Conservation (phyloP, 805 yeast genomes). For the Cyberlindnera sargentensis region DNA sequence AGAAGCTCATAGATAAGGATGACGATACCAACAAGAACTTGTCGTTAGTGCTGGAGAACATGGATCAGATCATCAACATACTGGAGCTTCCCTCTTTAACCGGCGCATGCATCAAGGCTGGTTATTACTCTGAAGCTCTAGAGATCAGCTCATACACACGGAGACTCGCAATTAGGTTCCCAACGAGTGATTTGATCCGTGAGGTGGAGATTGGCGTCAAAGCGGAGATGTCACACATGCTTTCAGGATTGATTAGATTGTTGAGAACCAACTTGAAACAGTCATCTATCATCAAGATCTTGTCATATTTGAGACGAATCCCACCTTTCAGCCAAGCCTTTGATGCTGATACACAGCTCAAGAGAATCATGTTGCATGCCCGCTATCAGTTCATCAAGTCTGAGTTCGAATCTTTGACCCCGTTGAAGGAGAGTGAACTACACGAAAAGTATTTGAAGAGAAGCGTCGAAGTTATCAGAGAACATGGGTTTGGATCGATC, state of each 20-base stretch:
- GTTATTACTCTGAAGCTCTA: slow-evolving; percentile 83
- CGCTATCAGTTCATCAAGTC: slow-evolving; percentile 59
- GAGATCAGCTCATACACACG: slow-evolving; percentile 73
- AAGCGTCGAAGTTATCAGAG: slow-evolving; percentile 78
- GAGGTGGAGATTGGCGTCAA: slow-evolving; percentile 46
- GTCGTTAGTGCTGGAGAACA: slow-evolving; percentile 44
- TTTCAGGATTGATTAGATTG: slow-evolving; percentile 58
- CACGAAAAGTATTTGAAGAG: slow-evolving; percentile 64
- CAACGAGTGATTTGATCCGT: slow-evolving; percentile 45
- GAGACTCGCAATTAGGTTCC: slow-evolving; percentile 63
- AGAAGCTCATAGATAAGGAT: slow-evolving; percentile 12
- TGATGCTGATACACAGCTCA: slow-evolving; percentile 30
- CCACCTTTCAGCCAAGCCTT: slow-evolving; percentile 38
- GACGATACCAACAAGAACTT: slow-evolving; percentile 15
- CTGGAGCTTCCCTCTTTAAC: slow-evolving; percentile 80
- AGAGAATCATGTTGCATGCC: slow-evolving; percentile 57
- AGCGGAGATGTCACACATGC: slow-evolving; percentile 57
- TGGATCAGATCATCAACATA: slow-evolving; percentile 69
- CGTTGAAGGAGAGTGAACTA: slow-evolving; percentile 45
- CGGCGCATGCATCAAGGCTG: slow-evolving; percentile 75
- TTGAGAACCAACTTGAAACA: slow-evolving; percentile 73
- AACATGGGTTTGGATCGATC: slow-evolving; percentile 68
- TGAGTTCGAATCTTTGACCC: slow-evolving; percentile 52
- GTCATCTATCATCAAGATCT: slow-evolving; percentile 68
- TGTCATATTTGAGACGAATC: slow-evolving; percentile 67